Conservation (phyloP, 1,284 basidiomycete genomes). For the Malassezia obtusa region DNA sequence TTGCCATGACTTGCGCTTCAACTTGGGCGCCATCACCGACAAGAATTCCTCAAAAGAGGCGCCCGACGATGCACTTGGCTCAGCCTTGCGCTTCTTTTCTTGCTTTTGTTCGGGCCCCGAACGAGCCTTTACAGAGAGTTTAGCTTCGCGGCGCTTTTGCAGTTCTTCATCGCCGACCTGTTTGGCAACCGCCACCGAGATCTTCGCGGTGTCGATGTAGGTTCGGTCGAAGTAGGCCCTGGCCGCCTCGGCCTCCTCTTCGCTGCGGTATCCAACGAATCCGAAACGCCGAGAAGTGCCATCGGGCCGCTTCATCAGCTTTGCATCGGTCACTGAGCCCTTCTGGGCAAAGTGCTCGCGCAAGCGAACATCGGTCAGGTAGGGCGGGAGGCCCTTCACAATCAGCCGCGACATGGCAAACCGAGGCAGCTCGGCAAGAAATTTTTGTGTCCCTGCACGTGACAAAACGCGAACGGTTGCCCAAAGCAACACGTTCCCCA, state of each 20-base stretch:
- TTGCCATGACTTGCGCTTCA: slow-evolving; percentile 41
- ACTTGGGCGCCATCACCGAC: slow-evolving; percentile 40
- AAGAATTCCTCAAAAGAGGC: slow-evolving; percentile 44
- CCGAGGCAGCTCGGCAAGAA: not conserved
- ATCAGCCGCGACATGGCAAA: slow-evolving; percentile 67
- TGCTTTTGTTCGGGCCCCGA: not conserved
- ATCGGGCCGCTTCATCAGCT: slow-evolving; percentile 66
- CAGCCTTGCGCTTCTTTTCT: slow-evolving; percentile 9
- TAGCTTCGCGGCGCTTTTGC: slow-evolving; percentile 1
- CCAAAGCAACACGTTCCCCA: slow-evolving; percentile 1
- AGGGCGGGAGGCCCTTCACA: slow-evolving; percentile 73
- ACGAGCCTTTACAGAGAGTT: not conserved
- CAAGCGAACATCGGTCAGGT: slow-evolving; percentile 61
- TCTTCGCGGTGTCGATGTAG: slow-evolving; percentile 55
- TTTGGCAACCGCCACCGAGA: slow-evolving; percentile 63
- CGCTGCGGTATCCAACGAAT: slow-evolving; percentile 79
- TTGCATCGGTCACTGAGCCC: slow-evolving; percentile 67
- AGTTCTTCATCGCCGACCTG: slow-evolving; percentile 50
- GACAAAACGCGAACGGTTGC: not conserved
- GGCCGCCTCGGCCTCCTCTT: slow-evolving; percentile 65
- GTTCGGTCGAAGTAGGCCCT: slow-evolving; percentile 76
- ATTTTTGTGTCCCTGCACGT: slow-evolving; percentile 2
- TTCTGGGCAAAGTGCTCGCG: slow-evolving; percentile 58
- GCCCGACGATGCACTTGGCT: slow-evolving; percentile 2
- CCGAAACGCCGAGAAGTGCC: slow-evolving; percentile 78